Conservation (phyloP, 2,329 filamentous ascomycete species). For the Bipolaris bicolor region DNA sequence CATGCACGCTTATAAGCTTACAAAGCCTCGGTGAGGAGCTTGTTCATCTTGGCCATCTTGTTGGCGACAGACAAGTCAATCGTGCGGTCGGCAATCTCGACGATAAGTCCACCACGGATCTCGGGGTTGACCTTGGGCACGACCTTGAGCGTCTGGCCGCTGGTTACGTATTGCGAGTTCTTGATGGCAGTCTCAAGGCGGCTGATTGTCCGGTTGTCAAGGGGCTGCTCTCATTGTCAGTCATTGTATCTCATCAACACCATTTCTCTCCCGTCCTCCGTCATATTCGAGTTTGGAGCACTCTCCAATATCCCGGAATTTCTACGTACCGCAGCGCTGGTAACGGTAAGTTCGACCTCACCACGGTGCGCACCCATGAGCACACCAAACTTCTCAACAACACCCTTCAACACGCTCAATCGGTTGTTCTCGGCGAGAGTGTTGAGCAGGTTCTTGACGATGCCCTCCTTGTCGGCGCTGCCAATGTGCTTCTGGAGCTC, state of each 20-base stretch:
- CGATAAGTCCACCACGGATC: conserved; percentile 89
- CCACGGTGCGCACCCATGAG: conserved; percentile 89
- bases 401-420: conserved; percentile 78
- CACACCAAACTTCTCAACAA: conserved; percentile 84
- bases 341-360: conserved; percentile 92
- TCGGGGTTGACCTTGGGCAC: conserved; percentile 94
- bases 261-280: neutral
- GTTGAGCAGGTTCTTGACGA: conserved; percentile 90
- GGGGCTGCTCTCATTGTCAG: conserved; percentile 62
- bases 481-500: conserved; percentile 88
- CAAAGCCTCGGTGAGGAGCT: conserved; percentile 94
- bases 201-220: conserved; percentile 84
- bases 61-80: conserved; percentile 95
- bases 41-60: conserved; percentile 99
- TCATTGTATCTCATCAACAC: neutral
- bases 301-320: neutral
- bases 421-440: conserved; percentile 97
- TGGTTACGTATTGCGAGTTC: conserved; percentile 86
- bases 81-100: conserved; percentile 96
- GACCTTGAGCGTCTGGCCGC: conserved; percentile 98
- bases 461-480: conserved; percentile 71
- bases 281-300: neutral
- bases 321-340: conserved; percentile 79
- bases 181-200: conserved; percentile 85
- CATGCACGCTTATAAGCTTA: conserved; percentile 64